Conservation (phyloP, 2,329 filamentous ascomycete species). For the Byssochlamys sp. region DNA sequence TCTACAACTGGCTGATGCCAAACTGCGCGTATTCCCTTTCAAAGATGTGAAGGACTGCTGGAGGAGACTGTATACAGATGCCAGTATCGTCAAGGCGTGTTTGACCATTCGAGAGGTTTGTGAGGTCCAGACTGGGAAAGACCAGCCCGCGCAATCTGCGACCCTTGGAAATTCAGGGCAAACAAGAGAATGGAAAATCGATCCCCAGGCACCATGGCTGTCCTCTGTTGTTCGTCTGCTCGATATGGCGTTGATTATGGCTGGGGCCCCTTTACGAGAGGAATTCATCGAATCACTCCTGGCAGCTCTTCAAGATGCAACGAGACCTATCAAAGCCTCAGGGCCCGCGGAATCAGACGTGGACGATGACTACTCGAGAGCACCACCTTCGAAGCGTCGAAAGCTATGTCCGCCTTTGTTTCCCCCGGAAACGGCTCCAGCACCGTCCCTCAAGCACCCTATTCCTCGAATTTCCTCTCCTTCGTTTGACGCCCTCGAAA, state of each 20-base stretch:
- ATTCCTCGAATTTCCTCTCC: slow-evolving; percentile 36
- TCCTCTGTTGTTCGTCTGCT: slow-evolving; percentile 54
- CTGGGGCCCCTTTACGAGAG: slow-evolving; percentile 54
- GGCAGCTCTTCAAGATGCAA: slow-evolving; percentile 18
- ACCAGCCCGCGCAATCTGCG: slow-evolving; percentile 2
- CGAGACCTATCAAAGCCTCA: slow-evolving; percentile 1
- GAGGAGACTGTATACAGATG: slow-evolving; percentile 50
- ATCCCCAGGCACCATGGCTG: slow-evolving; percentile 36
- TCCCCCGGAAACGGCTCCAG: slow-evolving; percentile 21
- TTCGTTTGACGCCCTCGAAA: slow-evolving; percentile 52
- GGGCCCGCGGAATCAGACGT: background rate
- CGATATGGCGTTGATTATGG: slow-evolving; percentile 67
- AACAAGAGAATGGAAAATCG: slow-evolving; percentile 9
- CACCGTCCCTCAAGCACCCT: slow-evolving; percentile 25
- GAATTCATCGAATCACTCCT: slow-evolving; percentile 31
- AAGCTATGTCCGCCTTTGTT: slow-evolving; percentile 25
- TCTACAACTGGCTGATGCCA: slow-evolving; percentile 41
- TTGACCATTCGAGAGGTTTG: slow-evolving; percentile 19
- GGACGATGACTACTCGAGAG: slow-evolving; percentile 3
- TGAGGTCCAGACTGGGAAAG: background rate
- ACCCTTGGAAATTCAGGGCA: slow-evolving; percentile 6
- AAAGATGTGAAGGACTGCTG: slow-evolving; percentile 48
- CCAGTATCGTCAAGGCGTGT: slow-evolving; percentile 41
- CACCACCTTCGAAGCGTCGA: slow-evolving; percentile 19
- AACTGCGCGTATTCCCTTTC: slow-evolving; percentile 48